phyloP scores from a whole-genome alignment of 805 yeast species.

The Maudiozyma bulderi region DNA sequence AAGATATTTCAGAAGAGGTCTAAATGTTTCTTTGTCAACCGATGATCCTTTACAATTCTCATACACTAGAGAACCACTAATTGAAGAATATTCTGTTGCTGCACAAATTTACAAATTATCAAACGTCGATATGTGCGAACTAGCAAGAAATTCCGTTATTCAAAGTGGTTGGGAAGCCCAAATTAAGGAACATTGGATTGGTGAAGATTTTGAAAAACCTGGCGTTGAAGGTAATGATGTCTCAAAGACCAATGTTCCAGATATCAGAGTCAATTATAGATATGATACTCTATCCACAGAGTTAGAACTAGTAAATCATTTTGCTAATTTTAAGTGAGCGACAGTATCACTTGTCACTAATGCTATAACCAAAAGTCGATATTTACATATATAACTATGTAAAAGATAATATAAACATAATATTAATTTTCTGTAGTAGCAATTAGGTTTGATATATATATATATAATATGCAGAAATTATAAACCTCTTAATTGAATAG shows the following conservation, averaged over 20 bases:
- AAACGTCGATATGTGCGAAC: conserved; percentile 93
- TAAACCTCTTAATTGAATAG: conserved; percentile 41
- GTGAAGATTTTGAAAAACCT: conserved; percentile 44
- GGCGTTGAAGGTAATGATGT: conserved; percentile 82
- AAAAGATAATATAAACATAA: too few species aligned
- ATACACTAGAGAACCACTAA: conserved; percentile 92
- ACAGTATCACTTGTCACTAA: neutral
- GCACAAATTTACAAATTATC: conserved; percentile 94
- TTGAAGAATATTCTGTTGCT: conserved; percentile 96
- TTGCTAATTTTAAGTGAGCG: conserved; percentile 29
- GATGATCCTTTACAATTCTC: conserved; percentile 98
- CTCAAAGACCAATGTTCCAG: conserved; percentile 92
- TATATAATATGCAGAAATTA: neutral
- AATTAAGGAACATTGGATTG: conserved; percentile 89
- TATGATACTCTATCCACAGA: conserved; percentile 69
- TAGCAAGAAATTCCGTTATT: conserved; percentile 83
- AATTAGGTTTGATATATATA: neutral
- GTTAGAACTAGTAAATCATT: conserved; percentile 55
- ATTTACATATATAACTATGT: too few species aligned
- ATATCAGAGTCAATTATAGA: conserved; percentile 75
- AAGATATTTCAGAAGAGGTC: conserved; percentile 81
- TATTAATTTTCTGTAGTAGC: too few species aligned
- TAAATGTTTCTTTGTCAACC: conserved; percentile 88
- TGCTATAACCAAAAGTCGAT: neutral
- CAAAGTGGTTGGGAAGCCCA: conserved; percentile 91